Percentiles rank a stretch among this genome's conserved stretches.
phyloP scores from a whole-genome alignment of 352 stramenopile species.

The Saprolegnia diclina region DNA sequence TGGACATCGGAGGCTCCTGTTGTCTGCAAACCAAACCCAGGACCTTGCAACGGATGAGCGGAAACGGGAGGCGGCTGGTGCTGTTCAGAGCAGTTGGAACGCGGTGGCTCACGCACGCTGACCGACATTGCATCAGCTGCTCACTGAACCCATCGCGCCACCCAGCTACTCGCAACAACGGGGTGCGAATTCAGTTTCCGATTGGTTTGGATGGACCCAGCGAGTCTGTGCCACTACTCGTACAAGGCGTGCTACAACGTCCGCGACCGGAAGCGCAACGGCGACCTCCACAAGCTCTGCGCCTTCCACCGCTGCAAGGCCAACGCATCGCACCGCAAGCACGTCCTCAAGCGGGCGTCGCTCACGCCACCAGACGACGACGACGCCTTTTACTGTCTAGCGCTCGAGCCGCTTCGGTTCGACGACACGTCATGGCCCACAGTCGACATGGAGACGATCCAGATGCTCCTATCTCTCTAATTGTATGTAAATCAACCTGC shows the following conservation, averaged over 20 bases:
- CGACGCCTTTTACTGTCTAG: too few species aligned
- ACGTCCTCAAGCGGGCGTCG: neutral
- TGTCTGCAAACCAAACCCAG: too few species aligned
- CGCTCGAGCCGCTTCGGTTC: too few species aligned
- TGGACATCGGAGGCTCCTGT: too few species aligned
- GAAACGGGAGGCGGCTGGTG: too few species aligned
- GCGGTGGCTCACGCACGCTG: neutral
- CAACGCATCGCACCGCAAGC: constrained; percentile 37
- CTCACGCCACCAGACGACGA: too few species aligned
- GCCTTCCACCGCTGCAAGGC: constrained; percentile 11
- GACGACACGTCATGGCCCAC: too few species aligned
- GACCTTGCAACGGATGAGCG: too few species aligned
- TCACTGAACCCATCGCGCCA: neutral
- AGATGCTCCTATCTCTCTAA: too few species aligned
- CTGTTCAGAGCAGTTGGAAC: neutral
- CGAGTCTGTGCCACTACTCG: neutral
- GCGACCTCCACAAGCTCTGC: constrained; percentile 17
- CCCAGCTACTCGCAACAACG: neutral
- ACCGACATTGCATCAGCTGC: neutral
- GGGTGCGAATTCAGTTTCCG: neutral
- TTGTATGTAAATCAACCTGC: too few species aligned
- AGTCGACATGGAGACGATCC: too few species aligned
- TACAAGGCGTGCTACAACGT: constrained; percentile 9
- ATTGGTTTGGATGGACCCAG: neutral
- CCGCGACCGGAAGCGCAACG: neutral